These are phyloP conservation scores for Aspergillus cristatus DNA, from an alignment of 495 filamentous ascomycete genomes.

Conservation along the genomic window DNA sequence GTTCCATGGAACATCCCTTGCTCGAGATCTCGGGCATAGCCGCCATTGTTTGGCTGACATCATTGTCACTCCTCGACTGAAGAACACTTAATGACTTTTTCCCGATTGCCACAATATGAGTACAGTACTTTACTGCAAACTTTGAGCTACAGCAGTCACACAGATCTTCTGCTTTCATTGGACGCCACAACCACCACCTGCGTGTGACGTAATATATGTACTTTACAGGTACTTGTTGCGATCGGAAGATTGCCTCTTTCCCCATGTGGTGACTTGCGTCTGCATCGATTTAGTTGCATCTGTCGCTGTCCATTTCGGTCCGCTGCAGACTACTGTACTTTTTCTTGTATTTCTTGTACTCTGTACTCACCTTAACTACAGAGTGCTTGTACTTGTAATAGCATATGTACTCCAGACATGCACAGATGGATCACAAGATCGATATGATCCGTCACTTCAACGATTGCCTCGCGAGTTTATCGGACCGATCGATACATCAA, in stretches of 20 bases:
- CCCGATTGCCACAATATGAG: neutral
- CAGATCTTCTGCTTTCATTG: too few species aligned
- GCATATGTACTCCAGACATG: too few species aligned
- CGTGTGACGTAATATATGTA: neutral
- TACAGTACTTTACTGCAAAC: neutral
- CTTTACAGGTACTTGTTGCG: too few species aligned
- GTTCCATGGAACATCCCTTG: conserved; percentile 7
- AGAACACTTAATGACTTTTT: neutral
- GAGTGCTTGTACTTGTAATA: too few species aligned
- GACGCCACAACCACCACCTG: too few species aligned
- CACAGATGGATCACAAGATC: neutral
- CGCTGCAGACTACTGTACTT: neutral
- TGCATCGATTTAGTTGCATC: neutral
- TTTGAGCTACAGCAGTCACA: too few species aligned
- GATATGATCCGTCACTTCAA: neutral
- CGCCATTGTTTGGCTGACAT: conserved; percentile 3
- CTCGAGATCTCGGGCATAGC: conserved; percentile 22
- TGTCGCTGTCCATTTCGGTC: neutral
- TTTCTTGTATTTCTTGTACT: too few species aligned
- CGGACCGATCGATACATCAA: neutral
- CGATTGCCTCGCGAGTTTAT: neutral
- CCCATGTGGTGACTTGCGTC: neutral
- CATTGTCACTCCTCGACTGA: neutral
- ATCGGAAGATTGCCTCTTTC: too few species aligned
- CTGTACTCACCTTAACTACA: too few species aligned